These are phyloP conservation scores for Forsythia viridissima DNA, from an alignment of 257 asterid genomes.

Conservation along the genomic window DNA sequence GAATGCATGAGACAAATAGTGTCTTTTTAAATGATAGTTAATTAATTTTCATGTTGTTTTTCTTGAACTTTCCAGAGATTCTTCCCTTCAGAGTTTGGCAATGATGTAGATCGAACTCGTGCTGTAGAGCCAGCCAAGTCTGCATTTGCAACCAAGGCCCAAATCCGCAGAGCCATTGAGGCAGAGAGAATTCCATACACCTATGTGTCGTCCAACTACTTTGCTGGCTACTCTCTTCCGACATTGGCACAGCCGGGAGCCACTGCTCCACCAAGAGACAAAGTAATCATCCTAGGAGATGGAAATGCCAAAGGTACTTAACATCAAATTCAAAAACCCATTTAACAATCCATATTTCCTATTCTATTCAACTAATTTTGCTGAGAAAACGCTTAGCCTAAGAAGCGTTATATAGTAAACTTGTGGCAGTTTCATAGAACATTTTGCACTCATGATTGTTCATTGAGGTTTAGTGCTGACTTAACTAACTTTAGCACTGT, in stretches of 20 bases:
- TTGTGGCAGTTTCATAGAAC: no score
- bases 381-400: not conserved
- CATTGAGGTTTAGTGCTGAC: no score
- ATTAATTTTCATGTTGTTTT: not conserved
- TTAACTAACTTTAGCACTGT: no score
- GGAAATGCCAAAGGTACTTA: slow-evolving; percentile 70
- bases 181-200: slow-evolving; percentile 67
- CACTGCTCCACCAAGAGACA: slow-evolving; percentile 60
- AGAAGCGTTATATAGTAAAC: no score
- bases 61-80: slow-evolving; percentile 47
- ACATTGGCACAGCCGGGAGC: slow-evolving; percentile 49
- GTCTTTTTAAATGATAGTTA: not conserved
- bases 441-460: no score
- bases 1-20: not conserved
- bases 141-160: slow-evolving; percentile 35
- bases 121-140: slow-evolving; percentile 66
- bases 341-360: not conserved
- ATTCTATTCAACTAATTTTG: not conserved
- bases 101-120: slow-evolving; percentile 56
- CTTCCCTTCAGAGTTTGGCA: slow-evolving; percentile 78
- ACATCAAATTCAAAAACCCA: not conserved
- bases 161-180: slow-evolving; percentile 56
- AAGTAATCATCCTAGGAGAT: slow-evolving; percentile 60
- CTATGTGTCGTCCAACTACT: slow-evolving; percentile 41
- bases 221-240: slow-evolving; percentile 61